Evolutionary conservation across 2,329 filamentous ascomycete species (phyloP).

Genomic region (Helotiales sp.): DNA sequence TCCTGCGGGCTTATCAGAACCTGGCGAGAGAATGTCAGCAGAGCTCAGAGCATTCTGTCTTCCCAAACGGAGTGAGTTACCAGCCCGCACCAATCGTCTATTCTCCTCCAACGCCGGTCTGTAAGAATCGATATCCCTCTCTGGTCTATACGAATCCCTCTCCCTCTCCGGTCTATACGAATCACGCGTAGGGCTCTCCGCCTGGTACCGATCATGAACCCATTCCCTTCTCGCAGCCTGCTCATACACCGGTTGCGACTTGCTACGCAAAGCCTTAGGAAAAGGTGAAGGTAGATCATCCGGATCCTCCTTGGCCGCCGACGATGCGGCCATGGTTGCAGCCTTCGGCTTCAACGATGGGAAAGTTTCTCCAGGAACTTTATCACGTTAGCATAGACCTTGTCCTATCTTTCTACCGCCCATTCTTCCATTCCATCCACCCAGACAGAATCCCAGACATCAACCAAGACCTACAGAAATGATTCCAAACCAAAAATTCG

Average conservation of each 20-base stretch:
- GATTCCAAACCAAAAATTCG: conserved; percentile 19
- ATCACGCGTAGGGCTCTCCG: background rate
- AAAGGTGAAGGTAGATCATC: background rate
- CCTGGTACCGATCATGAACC: conserved; percentile 10
- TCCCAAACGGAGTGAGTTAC: background rate
- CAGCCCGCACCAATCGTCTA: background rate
- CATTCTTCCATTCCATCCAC: background rate
- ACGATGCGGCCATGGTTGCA: no score
- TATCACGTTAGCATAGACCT: background rate
- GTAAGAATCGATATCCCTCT: background rate
- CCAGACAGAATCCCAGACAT: background rate
- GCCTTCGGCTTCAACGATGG: background rate
- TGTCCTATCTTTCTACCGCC: background rate
- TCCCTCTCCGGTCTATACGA: background rate
- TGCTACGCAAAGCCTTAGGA: background rate
- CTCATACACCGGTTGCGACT: background rate
- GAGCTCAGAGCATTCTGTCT: background rate
- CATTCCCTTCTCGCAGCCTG: background rate
- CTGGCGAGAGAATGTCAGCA: background rate
- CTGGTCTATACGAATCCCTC: background rate
- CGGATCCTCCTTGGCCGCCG: background rate
- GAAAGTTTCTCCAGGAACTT: conserved; percentile 12
- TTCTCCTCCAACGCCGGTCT: background rate
- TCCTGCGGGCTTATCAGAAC: no score
- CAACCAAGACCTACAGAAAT: conserved; percentile 21